Evolutionary conservation across 495 filamentous ascomycete species (phyloP), one percentile per base, ranked within the genome.

Genomic region (Hypoxylon cercidicola): DNA sequence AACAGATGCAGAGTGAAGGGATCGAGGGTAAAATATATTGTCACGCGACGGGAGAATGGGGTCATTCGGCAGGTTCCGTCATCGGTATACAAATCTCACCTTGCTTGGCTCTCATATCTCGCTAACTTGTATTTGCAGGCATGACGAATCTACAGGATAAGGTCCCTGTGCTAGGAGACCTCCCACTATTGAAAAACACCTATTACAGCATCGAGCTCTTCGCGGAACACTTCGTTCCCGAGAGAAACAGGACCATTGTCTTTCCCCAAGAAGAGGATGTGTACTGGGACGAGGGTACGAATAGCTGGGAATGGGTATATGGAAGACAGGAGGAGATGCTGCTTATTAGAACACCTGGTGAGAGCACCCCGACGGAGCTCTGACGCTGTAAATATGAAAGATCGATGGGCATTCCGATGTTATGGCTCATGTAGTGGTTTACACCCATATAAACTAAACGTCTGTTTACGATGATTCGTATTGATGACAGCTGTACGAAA

Each of bases 1-100:
- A 64, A 34, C 72, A 81, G 58, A 79, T 81, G 75, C 48, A 52
- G 4, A 64, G 40, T 13, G 80, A 81, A 58, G 77, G 75, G 6
- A 78, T 82, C 20, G 71, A 77, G 39, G 80, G 77, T 1, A 78
- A 70, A 65, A 72, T 83, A 1, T 83, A 83, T 37, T 77, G 66
- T 30, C 79, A 83, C 50, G 75, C 80, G n/a, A 79, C 79, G 30
- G 80, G 80, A 0, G 80, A 83, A 71, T 81, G 78, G 78, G 80
- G 79, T 0, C 80, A 83, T 63, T 76, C 74, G 4, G 80, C 80
- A 0, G 79, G 80, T 1, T 72, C 80, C 2, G 52, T 81, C 21
- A 74, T 82, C 46, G 80, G 79, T 79, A 68, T 15, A 16, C 5
- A 5, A 71, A n/a, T 51, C 20, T 30, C n/a, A 7, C 12, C 41